Percentiles rank a stretch among this genome's conserved stretches.
Conservation (phyloP, 768 basidiomycete species). For the Artomyces pyxidatus region DNA sequence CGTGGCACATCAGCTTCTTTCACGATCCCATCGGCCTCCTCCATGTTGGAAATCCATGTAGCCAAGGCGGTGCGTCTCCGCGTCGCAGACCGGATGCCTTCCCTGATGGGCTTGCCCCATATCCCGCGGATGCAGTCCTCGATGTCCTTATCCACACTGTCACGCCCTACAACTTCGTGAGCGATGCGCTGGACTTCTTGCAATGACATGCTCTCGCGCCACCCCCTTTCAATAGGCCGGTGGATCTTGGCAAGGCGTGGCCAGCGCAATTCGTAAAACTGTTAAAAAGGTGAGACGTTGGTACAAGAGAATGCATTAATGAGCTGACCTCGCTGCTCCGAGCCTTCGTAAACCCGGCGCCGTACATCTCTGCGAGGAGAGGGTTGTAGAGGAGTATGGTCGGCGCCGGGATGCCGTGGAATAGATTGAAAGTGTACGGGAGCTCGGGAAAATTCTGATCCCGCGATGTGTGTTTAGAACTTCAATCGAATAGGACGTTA, state of each 20-base stretch:
- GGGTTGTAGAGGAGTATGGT: constrained; percentile 50
- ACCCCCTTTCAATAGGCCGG: constrained; percentile 53
- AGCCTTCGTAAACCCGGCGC: constrained; percentile 79
- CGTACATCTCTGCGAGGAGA: constrained; percentile 63
- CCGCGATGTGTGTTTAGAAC: no score
- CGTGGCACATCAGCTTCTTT: constrained; percentile 9
- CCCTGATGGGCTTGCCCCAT: constrained; percentile 33
- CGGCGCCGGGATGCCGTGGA: constrained; percentile 42
- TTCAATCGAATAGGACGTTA: no score
- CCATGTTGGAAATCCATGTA: constrained; percentile 37
- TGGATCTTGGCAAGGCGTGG: constrained; percentile 70
- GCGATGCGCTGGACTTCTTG: constrained; percentile 48
- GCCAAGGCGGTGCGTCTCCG: constrained; percentile 34
- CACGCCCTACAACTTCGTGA: constrained; percentile 43
- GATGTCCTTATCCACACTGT: constrained; percentile 39
- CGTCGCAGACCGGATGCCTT: constrained; percentile 27
- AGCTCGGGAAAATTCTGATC: no score
- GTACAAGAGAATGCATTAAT: background rate
- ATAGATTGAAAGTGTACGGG: constrained; percentile 49
- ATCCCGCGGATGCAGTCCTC: constrained; percentile 36
- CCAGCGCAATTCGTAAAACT: constrained; percentile 83
- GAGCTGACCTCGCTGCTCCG: constrained; percentile 42
- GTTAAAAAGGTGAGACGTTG: background rate
- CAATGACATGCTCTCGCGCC: constrained; percentile 46
- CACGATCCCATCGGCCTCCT: constrained; percentile 16